Base-by-base conservation (phyloP, 768 basidiomycete species). In the Lactarius hatsudake region DNA sequence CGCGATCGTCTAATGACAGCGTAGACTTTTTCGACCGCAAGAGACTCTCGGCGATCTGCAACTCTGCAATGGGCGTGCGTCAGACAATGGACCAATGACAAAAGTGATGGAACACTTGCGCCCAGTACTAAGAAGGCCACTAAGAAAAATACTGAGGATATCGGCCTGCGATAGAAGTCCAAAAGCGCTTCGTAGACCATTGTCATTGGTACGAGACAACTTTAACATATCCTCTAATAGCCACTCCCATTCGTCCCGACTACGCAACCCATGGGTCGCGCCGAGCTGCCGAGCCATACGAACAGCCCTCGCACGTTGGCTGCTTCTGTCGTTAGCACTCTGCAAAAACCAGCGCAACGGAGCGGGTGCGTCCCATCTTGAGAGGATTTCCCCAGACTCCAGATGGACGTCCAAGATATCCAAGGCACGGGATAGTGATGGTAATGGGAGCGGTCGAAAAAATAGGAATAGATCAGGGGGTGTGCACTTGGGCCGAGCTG, bases 361-460 rank as follows among this genome's bases (percentile, higher is more conserved):
- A 2, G 89, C 89, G 28, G 91, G 84, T 2, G 90, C 90, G 72
- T 83, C 84, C 95, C 96, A 99, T 34, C 93, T 84, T 2, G 91
- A 84, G 20, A 99, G 80, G 54, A 94, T 93, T 76, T 98, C 96
- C 26, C 93, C 96, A 0, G 91, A 91, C 73, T 97, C 93, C 15
- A 99, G 83, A 76, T 98, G 96, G 1, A 96, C 86, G 76, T 98
- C 96, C 61, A 98, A 83, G 60, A 94, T 86, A 74, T 99, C 96
- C 48, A 99, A 84, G 7, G 89, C 87, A 61, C 86, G 84, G 0
- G 95, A 96, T 9, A 98, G 80, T 1, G 91, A 86, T 2, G 85
- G 77, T 23, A 88, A 77, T 0, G 90, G 87, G 6, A 98, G 81
- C 1, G 92, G 90, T 64, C 85, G 82, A 80, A 97, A 95, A 79